A percentile compares a stretch with the other conserved stretches of the same genome.
Conservation (phyloP, 352 stramenopile species). For the Elongisporangium anandrum region DNA sequence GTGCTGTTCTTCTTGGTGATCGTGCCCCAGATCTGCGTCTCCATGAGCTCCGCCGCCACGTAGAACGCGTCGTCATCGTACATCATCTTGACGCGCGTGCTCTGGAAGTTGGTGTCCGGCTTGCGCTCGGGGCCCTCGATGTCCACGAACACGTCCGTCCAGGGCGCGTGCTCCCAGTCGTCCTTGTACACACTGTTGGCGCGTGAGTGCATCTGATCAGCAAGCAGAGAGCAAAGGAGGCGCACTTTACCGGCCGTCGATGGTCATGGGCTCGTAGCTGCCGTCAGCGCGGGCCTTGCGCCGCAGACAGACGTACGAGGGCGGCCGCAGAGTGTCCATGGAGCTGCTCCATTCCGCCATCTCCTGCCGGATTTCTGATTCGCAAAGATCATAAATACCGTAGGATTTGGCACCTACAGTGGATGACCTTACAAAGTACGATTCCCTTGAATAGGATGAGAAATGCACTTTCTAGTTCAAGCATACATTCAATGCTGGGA, state of each 20-base stretch:
- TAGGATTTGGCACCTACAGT: too few species aligned
- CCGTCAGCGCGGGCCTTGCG: conserved; percentile 21
- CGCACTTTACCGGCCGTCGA: conserved; percentile 39
- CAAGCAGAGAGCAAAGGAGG: neutral
- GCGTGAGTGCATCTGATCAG: neutral
- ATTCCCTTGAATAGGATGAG: too few species aligned
- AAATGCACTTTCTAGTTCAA: too few species aligned
- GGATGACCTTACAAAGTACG: too few species aligned
- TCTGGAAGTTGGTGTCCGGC: conserved; percentile 27
- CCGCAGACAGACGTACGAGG: conserved; percentile 65
- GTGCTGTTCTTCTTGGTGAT: conserved; percentile 62
- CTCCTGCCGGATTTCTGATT: too few species aligned
- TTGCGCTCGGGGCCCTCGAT: conserved; percentile 56
- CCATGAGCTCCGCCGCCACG: conserved; percentile 58
- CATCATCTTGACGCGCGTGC: conserved; percentile 80
- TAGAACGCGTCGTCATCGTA: conserved; percentile 73
- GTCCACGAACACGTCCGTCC: conserved; percentile 72
- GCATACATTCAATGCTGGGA: too few species aligned
- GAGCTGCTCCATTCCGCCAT: neutral
- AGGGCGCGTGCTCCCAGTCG: conserved; percentile 63
- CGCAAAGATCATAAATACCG: too few species aligned
- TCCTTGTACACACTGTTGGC: conserved; percentile 46
- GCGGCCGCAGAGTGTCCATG: conserved; percentile 63
- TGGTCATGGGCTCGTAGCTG: conserved; percentile 26
- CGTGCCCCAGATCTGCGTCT: conserved; percentile 75